phyloP scores from a whole-genome alignment of 2,329 filamentous ascomycete species.

The Blastomyces parvus region DNA sequence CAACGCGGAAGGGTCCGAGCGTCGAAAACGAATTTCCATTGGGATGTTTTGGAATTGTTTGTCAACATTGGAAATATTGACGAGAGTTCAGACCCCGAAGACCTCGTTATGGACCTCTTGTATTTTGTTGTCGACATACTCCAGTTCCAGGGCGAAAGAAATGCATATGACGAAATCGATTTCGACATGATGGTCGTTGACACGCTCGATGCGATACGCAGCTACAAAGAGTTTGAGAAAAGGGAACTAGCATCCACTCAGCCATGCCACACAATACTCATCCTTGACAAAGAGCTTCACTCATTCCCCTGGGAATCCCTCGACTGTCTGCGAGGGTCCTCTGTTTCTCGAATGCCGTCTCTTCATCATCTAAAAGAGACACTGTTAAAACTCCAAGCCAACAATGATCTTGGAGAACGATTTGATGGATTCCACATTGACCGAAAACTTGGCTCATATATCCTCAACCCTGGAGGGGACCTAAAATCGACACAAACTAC shows the following conservation, averaged over 20 bases:
- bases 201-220: slow-evolving; percentile 69
- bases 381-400: slow-evolving; percentile 45
- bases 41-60: slow-evolving; percentile 74
- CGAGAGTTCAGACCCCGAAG: slow-evolving; percentile 67
- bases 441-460: slow-evolving; percentile 47
- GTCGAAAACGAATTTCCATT: slow-evolving; percentile 47
- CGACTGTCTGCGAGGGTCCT: slow-evolving; percentile 67
- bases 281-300: slow-evolving; percentile 85
- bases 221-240: slow-evolving; percentile 53
- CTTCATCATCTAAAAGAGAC: slow-evolving; percentile 71
- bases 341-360: slow-evolving; percentile 81
- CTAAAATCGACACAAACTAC: slow-evolving; percentile 67
- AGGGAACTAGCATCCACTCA: slow-evolving; percentile 19
- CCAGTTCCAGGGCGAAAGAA: slow-evolving; percentile 91
- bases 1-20: slow-evolving; percentile 49
- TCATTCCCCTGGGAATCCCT: slow-evolving; percentile 93
- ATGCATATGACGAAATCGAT: slow-evolving; percentile 96
- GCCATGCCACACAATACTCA: slow-evolving; percentile 64
- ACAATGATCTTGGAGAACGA: slow-evolving; percentile 9
- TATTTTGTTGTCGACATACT: slow-evolving; percentile 96
- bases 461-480: slow-evolving; percentile 84
- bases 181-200: slow-evolving; percentile 88
- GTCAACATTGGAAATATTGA: slow-evolving; percentile 70
- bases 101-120: slow-evolving; percentile 79
- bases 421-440: slow-evolving; percentile 45